Percentiles rank a stretch among this genome's conserved stretches.
Conservation (phyloP, 108 stramenopile species). For the Cyclotella kingstonii region DNA sequence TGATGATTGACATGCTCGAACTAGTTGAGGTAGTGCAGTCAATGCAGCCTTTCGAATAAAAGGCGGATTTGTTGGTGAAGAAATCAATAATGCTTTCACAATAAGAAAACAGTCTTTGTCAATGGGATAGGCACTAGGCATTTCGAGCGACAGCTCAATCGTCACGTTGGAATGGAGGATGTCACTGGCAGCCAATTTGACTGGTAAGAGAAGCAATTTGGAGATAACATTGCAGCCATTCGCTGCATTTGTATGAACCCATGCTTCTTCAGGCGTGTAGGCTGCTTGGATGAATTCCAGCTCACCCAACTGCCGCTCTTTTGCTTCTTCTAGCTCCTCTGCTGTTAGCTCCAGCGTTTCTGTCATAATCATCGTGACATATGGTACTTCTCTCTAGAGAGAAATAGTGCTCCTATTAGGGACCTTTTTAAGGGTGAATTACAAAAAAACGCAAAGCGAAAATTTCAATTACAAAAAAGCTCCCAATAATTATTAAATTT, state of each 20-base stretch:
- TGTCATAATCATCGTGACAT: not conserved
- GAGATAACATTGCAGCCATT: constrained; percentile 5
- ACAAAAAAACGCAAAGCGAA: no score
- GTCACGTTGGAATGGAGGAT: constrained; percentile 7
- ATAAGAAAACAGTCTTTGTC: constrained; percentile 9
- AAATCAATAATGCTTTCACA: constrained; percentile 11
- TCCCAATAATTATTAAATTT: no score
- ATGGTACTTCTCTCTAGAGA: not conserved
- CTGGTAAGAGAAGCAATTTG: constrained; percentile 31
- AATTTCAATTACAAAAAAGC: no score
- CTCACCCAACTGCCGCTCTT: constrained; percentile 70
- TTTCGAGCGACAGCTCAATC: constrained; percentile 43
- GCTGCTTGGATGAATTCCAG: constrained; percentile 65
- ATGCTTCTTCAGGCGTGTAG: constrained; percentile 63
- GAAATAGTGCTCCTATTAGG: no score
- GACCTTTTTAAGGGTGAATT: no score
- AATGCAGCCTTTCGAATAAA: constrained; percentile 41
- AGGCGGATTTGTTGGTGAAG: constrained; percentile 17
- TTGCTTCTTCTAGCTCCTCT: constrained; percentile 40
- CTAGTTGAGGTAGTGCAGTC: constrained; percentile 49
- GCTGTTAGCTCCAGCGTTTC: not conserved
- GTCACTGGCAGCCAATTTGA: constrained; percentile 13
- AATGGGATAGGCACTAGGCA: constrained; percentile 57
- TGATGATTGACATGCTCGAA: constrained; percentile 35
- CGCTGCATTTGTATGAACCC: constrained; percentile 21